Evolutionary conservation across 495 filamentous ascomycete genomes (phyloP), one percentile per base, ranked within the genome.

Genomic region (Talaromyces borbonicus): DNA sequence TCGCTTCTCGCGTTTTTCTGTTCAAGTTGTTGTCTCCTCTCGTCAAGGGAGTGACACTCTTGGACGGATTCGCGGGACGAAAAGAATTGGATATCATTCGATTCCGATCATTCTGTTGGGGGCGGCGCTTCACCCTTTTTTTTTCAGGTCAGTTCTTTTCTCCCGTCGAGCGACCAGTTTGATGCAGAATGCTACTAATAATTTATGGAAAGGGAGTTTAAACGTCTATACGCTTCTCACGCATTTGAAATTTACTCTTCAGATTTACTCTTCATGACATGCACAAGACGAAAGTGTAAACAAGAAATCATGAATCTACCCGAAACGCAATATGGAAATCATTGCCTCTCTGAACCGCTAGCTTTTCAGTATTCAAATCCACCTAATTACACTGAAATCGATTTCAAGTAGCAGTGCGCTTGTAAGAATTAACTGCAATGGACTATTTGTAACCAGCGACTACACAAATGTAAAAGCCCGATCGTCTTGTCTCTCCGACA

Each of bases 91-190:
- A 80, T 82, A 87, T 80, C 83, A 95, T 93, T 93, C 88, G 84
- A 96, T 95, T 95, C 90, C 85, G 87, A 90, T 92, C 79, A 92
- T 79, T 87, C 84, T 83, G 83, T 76, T 77, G 81, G 76, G 86
- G 83, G 75, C 74, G 83, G 76, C 75, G 79, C 80, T 85, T 85
- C 81, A 75, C 56, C 57, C 52, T 58, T 62, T 71, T 67, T 69
- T 73, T 73, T 64, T 68, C n/a, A n/a, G n/a, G n/a, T n/a, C n/a
- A n/a, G n/a, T n/a, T n/a, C n/a, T n/a, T n/a, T n/a, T n/a, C n/a
- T n/a, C n/a, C n/a, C n/a, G n/a, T n/a, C n/a, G n/a, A n/a, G n/a
- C n/a, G n/a, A n/a, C n/a, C n/a, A n/a, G n/a, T 56, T 58, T 58
- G 25, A 79, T 75, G 85, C 88, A 57, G 73, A 84, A 79, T 8